phyloP scores from a whole-genome alignment of 2,329 filamentous ascomycete species.

The Aureobasidium sp. region DNA sequence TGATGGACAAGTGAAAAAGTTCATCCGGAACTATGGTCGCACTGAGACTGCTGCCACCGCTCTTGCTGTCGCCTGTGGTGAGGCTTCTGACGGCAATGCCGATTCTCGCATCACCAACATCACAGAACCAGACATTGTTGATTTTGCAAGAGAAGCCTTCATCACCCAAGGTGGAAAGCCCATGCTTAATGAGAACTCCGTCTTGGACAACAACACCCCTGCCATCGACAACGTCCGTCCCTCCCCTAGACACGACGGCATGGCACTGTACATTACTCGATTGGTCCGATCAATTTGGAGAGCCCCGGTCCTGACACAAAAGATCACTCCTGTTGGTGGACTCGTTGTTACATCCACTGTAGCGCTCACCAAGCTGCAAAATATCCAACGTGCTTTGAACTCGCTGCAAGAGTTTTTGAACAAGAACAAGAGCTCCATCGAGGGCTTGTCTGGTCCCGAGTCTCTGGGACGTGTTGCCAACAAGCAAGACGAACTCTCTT shows the following conservation, averaged over 20 bases:
- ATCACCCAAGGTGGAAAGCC: conserved; percentile 90
- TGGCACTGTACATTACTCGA: conserved; percentile 79
- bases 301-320: conserved; percentile 60
- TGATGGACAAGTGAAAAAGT: conserved; percentile 73
- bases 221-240: conserved; percentile 77
- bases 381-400: conserved; percentile 74
- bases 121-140: conserved; percentile 77
- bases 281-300: conserved; percentile 89
- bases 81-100: conserved; percentile 71
- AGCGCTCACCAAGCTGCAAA: conserved; percentile 58
- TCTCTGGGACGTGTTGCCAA: conserved; percentile 70
- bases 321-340: conserved; percentile 50
- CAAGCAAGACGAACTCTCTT: conserved; percentile 82
- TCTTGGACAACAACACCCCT: conserved; percentile 52
- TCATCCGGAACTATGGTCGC: conserved; percentile 79
- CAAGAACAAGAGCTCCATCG: conserved; percentile 83
- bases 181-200: conserved; percentile 70
- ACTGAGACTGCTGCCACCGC: conserved; percentile 86
- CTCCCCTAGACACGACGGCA: conserved; percentile 81
- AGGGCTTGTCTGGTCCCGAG: conserved; percentile 85
- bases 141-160: conserved; percentile 78
- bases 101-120: conserved; percentile 64
- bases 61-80: conserved; percentile 88
- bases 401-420: conserved; percentile 75
- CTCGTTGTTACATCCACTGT: conserved; percentile 62